A percentile compares a stretch with the other conserved stretches of the same genome.
These are phyloP conservation scores for Cotoneaster glaucophyllus DNA, from an alignment of 306 rosid genomes.

Conservation along the genomic window DNA sequence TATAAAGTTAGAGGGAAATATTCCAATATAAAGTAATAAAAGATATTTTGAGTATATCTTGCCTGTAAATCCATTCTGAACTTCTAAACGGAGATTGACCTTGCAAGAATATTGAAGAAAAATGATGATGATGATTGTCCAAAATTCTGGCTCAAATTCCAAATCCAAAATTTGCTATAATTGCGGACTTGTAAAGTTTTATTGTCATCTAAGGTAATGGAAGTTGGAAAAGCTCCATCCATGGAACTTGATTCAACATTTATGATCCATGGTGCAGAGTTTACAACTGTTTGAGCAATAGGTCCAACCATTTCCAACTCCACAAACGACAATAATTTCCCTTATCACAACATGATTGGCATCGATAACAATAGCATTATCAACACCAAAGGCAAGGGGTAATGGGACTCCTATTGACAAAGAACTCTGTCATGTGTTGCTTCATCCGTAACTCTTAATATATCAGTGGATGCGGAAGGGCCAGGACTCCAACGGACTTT, in stretches of 20 bases:
- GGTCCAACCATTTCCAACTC: constrained; percentile 36
- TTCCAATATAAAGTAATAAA: too few relatives aligned
- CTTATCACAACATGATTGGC: constrained; percentile 40
- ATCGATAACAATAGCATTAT: constrained; percentile 27
- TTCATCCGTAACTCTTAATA: constrained; percentile 39
- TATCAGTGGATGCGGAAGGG: constrained; percentile 28
- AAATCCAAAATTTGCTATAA: too few relatives aligned
- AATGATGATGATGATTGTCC: too few relatives aligned
- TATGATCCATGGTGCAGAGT: constrained; percentile 36
- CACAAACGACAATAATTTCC: constrained; percentile 35
- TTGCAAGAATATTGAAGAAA: too few relatives aligned
- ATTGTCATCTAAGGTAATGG: constrained; percentile 15
- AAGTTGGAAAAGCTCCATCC: constrained; percentile 38
- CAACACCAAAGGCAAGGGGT: constrained; percentile 31
- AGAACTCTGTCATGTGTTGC: constrained; percentile 52
- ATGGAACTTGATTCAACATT: constrained; percentile 36
- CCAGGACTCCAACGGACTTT: constrained; percentile 42
- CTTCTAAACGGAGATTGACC: too few relatives aligned
- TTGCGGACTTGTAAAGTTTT: too few relatives aligned
- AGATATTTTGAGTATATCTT: too few relatives aligned
- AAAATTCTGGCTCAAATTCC: too few relatives aligned
- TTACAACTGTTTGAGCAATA: constrained; percentile 26
- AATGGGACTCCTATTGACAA: constrained; percentile 29
- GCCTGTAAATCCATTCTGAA: too few relatives aligned
- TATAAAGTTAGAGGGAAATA: too few relatives aligned